Evolutionary conservation across 352 stramenopile species (phyloP), one percentile per base, ranked within the genome.

Genomic region (Globisporangium heterothallicum): DNA sequence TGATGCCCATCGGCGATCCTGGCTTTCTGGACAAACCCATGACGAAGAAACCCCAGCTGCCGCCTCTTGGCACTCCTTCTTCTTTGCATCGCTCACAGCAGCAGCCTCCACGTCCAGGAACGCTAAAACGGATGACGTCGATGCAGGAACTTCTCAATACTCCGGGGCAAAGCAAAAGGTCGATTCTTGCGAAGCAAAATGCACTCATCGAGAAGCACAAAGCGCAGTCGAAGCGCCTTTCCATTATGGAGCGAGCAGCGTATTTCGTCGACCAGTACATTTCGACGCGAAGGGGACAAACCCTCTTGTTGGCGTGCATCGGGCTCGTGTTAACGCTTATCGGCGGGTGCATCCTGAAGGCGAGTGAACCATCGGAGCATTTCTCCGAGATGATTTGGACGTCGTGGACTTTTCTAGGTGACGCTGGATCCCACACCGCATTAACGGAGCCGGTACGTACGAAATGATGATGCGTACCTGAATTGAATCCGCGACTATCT

Each of bases 261-360:
- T 90, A 90, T 47, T 57, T 59, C 26, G 47, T 88, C 18, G 76
- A 90, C 52, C 58, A 70, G 27, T 86, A 86, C 49, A 86, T 88
- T 25, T 86, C 76, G 26, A 87, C 73, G 2, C 67, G 68, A 16
- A 58, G 16, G 24, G 79, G 79, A 16, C 77, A 90, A 59, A 84
- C 66, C 4, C 56, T 70, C 0, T 66, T 73, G 6, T 50, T 90
- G 0, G 61, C 73, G 6, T 32, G 69, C 12, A 29, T 83, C 0
- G 79, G 77, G 1, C 10, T 84, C 3, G 34, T 74, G 7, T 24
- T 90, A 1, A 78, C 83, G 29, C 46, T 65, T 9, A 8, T 76
- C 25, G 66, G 70, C 3, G 74, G 70, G 0, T 68, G 68, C 14
- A 56, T 85, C 1, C 38, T 88, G 18, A 79, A 74, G 19, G 54